Percentiles rank a stretch among this genome's conserved stretches.
phyloP scores from a whole-genome alignment of 106 monocot genomes.

The Allium sativum region DNA sequence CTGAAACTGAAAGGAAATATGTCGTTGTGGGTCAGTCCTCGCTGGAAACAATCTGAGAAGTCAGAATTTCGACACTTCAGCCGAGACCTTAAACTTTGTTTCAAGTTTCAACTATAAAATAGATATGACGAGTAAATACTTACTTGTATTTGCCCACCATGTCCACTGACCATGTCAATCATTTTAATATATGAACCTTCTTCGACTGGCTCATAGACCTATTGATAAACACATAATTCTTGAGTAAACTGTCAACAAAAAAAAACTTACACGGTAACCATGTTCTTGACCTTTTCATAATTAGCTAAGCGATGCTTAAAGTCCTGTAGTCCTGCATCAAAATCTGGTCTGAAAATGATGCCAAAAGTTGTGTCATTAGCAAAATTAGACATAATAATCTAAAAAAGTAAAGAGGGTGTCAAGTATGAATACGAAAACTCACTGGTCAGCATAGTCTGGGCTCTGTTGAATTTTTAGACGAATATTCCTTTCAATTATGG shows the following conservation, averaged over 20 bases:
- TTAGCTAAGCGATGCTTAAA: constrained; percentile 71
- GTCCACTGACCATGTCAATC: constrained; percentile 95
- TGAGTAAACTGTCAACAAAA: too few species aligned
- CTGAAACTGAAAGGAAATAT: too few species aligned
- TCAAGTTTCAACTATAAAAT: neutral
- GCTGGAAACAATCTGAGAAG: too few species aligned
- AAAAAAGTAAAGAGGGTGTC: neutral
- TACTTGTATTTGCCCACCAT: constrained; percentile 91
- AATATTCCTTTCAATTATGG: constrained; percentile 94
- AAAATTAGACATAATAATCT: too few species aligned
- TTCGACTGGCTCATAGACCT: constrained; percentile 96
- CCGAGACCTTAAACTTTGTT: neutral
- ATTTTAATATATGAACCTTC: constrained; percentile 98
- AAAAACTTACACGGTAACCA: neutral
- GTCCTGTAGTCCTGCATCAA: constrained; percentile 78
- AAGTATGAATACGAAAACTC: constrained; percentile 20
- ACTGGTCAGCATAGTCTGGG: constrained; percentile 96
- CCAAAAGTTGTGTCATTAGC: neutral
- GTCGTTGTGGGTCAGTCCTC: too few species aligned
- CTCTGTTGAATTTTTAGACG: constrained; percentile 98
- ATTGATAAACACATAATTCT: constrained; percentile 2
- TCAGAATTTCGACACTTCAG: too few species aligned
- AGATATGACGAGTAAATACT: constrained; percentile 15
- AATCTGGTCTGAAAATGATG: constrained; percentile 65
- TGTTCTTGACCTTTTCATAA: constrained; percentile 81